Evolutionary conservation across 1,139 yeast genomes (phyloP).

Genomic region (Kodamaea sp.): DNA sequence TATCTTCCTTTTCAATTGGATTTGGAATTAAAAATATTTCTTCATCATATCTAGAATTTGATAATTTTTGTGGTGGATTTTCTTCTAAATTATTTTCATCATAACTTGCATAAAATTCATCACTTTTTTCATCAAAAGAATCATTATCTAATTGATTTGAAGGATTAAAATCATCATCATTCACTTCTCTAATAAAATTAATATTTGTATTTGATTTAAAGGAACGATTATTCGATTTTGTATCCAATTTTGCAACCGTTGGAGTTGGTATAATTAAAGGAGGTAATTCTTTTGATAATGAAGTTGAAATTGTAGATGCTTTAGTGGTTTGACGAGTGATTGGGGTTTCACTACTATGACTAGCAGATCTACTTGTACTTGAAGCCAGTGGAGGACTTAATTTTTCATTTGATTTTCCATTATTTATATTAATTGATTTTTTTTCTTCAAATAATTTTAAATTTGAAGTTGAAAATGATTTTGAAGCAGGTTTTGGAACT

Average conservation of each 20-base stretch:
- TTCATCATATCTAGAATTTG: conserved; percentile 24
- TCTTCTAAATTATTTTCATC: conserved; percentile 23
- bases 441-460: conserved; percentile 12
- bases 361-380: background rate
- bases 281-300: background rate
- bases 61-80: conserved; percentile 28
- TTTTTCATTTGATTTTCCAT: conserved; percentile 2
- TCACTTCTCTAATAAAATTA: conserved; percentile 35
- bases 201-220: conserved; percentile 21
- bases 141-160: conserved; percentile 11
- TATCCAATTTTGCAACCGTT: background rate
- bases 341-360: background rate
- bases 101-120: conserved; percentile 17
- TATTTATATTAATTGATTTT: conserved; percentile 1
- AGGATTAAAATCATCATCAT: conserved; percentile 22
- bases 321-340: conserved; percentile 4
- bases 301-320: background rate
- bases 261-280: background rate
- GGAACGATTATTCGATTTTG: conserved; percentile 4
- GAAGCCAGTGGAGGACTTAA: background rate
- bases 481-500: conserved; percentile 18
- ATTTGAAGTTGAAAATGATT: conserved; percentile 32
- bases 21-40: conserved; percentile 24
- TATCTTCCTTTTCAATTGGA: conserved; percentile 7
- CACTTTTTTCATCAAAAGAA: conserved; percentile 7